A percentile compares a stretch with the other conserved stretches of the same genome.
phyloP scores from a whole-genome alignment of 2,329 filamentous ascomycete genomes.

The Fusarium pininemorale region DNA sequence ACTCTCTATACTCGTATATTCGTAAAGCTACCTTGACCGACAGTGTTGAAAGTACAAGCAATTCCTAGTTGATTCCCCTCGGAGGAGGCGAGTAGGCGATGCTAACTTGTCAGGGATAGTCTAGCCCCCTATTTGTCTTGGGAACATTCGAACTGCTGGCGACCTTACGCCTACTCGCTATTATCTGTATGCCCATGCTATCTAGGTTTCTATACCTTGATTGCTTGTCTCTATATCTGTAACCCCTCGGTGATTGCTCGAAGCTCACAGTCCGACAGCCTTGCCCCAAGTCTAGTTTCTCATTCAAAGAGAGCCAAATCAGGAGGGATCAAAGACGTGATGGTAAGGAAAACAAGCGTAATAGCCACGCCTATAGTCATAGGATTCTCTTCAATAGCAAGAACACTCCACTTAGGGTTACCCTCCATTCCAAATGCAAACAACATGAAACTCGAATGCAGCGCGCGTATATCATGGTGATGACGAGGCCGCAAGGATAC shows the following conservation, averaged over 20 bases:
- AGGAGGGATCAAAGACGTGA: too few species aligned
- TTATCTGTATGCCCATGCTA: rapidly evolving
- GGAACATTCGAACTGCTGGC: rapidly evolving
- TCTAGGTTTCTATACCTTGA: not conserved
- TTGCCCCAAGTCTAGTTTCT: not conserved
- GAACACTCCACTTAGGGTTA: rapidly evolving
- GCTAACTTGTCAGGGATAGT: not conserved
- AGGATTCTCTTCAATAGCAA: rapidly evolving
- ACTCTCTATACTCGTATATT: not conserved
- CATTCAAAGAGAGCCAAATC: not conserved
- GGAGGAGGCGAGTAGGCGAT: not conserved
- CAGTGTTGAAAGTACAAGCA: too few species aligned
- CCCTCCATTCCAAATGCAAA: rapidly evolving
- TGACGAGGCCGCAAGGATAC: not conserved
- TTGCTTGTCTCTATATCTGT: too few species aligned
- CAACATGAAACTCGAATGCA: rapidly evolving
- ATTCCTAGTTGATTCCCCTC: not conserved
- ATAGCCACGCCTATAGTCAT: too few species aligned
- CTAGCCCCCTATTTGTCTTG: too few species aligned
- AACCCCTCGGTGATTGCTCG: not conserved
- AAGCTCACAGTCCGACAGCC: not conserved
- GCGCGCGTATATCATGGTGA: rapidly evolving
- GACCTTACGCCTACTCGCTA: too few species aligned
- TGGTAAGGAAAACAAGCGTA: too few species aligned
- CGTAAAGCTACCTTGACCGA: not conserved